A percentile compares a stretch with the other conserved stretches of the same genome.
Conservation (phyloP, 768 basidiomycete genomes). For the Pholiota microspora region DNA sequence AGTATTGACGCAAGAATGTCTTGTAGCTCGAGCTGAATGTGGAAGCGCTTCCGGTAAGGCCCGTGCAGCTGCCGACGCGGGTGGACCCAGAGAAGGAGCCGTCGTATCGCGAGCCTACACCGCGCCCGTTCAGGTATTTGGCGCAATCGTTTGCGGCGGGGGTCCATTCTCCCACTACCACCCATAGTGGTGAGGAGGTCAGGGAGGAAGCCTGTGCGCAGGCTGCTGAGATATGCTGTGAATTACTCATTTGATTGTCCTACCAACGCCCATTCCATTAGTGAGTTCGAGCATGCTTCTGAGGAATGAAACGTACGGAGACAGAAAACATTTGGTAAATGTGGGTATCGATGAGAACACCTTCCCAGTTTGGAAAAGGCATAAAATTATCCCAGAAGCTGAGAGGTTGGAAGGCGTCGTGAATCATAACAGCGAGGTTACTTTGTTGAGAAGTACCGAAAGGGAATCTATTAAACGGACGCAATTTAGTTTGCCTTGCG, state of each 20-base stretch:
- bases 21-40: slow-evolving; percentile 78
- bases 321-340: slow-evolving; percentile 74
- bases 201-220: slow-evolving; percentile 49
- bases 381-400: slow-evolving; percentile 68
- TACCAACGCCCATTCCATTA: too few relatives aligned
- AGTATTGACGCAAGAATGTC: slow-evolving; percentile 75
- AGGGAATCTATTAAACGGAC: slow-evolving; percentile 9
- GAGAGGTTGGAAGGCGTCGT: slow-evolving; percentile 79
- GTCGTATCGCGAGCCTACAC: slow-evolving; percentile 62
- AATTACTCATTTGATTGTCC: slow-evolving; percentile 43
- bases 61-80: slow-evolving; percentile 69
- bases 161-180: slow-evolving; percentile 87
- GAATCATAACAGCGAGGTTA: slow-evolving; percentile 65
- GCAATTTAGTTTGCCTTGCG: neutral
- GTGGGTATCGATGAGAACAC: slow-evolving; percentile 80
- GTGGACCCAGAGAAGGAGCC: slow-evolving; percentile 65
- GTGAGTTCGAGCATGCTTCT: too few relatives aligned
- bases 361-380: slow-evolving; percentile 48
- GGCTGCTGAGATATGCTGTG: slow-evolving; percentile 59
- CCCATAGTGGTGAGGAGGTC: slow-evolving; percentile 64
- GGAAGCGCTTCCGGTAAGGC: slow-evolving; percentile 71
- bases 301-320: slow-evolving; percentile 41
- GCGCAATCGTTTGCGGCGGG: slow-evolving; percentile 77
- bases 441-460: slow-evolving; percentile 40
- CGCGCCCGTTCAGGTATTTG: slow-evolving; percentile 83